Base-by-base conservation (phyloP, 176 grass and related monocot species). In the Echinochloa phyllopogon region DNA sequence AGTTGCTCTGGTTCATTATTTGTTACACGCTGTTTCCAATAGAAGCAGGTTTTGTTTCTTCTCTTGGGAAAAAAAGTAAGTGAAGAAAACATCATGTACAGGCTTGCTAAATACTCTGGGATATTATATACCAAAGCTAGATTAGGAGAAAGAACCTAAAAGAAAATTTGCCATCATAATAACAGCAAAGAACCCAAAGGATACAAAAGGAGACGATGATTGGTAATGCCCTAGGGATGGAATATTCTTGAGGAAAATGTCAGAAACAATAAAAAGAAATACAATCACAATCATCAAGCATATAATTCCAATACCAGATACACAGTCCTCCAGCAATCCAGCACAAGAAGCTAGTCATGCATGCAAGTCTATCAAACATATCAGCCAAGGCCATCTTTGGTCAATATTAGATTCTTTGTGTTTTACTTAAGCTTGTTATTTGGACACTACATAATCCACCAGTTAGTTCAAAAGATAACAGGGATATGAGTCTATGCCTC, bases 301-400 rank as follows among this genome's bases (percentile, higher is more conserved):
- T 75, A 47, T 49, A 52, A 80, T 55, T 77, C 11, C 5, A 39
- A 58, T 82, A 56, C 40, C 60, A 62, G 63, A 33, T 70, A 61
- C 14, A 77, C 63, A 76, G 29, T 58, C 21, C 16, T 8, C 56
- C 56, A 58, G 56, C n/a, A 23, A 21, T 59, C 36, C 40, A 82
- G 18, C 53, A 73, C 18, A 10, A 21, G 50, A 76, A 20, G 21
- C 33, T 52, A 37, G 18, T 79, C 76, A 65, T 50, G 43, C 61
- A 66, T 20, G 24, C 45, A 82, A 83, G 64, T 77, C 17, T 24
- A 77, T 48, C 37, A 74, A 65, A 84, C n/a, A 75, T 57, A 68
- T 75, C 6, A 49, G n/a, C 16, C 9, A 61, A 61, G 69, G 2
- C 47, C 60, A 75, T 50, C 11, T 50, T 38, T 41, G 29, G 36